Evolutionary conservation across 306 rosid species (phyloP).

Genomic region (Fragaria ananassa): DNA sequence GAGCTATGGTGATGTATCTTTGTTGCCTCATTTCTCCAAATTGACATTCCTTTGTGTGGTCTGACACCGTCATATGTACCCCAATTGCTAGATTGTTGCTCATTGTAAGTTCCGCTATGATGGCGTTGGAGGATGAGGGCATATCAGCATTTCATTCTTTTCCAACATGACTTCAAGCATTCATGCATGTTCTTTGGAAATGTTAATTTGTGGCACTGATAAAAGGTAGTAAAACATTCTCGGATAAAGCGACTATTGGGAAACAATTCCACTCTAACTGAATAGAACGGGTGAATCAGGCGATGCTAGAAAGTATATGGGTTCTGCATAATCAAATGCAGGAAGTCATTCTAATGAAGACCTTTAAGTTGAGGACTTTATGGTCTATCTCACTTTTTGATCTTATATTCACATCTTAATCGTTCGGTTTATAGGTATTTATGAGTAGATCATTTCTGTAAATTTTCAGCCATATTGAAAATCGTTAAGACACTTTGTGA

Average conservation of each 20-base stretch:
- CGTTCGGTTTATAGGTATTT: no score
- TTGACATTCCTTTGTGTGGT: neutral
- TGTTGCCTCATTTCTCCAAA: neutral
- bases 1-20: neutral
- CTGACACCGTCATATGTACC: neutral
- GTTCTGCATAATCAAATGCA: neutral
- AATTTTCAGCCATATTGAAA: no score
- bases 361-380: no score
- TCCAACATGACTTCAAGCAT: neutral
- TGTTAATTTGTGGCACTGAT: neutral
- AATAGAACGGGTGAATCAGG: neutral
- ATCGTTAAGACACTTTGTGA: neutral
- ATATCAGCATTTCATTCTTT: neutral
- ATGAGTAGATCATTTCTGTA: no score
- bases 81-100: neutral
- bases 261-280: neutral
- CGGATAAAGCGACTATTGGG: neutral
- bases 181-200: neutral
- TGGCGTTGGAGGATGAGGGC: neutral
- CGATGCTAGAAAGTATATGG: neutral
- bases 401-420: no score
- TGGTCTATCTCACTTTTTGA: rapidly evolving
- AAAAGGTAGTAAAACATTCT: neutral
- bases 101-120: neutral
- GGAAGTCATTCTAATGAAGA: no score